These are phyloP conservation scores for Vaccinium corymbosum DNA, from an alignment of 148 eudicot species.

Conservation along the genomic window DNA sequence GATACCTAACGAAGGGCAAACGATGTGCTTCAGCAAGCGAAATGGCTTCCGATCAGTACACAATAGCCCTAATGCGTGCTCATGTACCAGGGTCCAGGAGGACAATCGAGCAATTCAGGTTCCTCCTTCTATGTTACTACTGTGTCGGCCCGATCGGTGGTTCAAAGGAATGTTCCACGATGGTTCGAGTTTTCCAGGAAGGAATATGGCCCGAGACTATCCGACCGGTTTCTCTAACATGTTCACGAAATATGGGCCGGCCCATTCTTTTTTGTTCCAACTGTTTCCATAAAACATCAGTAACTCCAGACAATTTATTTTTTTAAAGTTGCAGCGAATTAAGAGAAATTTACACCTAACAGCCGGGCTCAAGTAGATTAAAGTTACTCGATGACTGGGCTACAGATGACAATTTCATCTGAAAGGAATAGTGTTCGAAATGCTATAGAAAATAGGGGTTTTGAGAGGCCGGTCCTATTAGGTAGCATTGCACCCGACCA, in stretches of 20 bases:
- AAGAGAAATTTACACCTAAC: too few species aligned
- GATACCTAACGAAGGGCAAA: slow-evolving; percentile 1
- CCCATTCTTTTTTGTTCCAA: background rate
- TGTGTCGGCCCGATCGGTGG: background rate
- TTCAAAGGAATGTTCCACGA: background rate
- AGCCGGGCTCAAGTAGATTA: too few species aligned
- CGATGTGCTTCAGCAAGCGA: background rate
- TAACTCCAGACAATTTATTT: too few species aligned
- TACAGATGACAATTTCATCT: too few species aligned
- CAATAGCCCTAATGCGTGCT: background rate
- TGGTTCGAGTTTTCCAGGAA: background rate
- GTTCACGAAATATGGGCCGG: background rate
- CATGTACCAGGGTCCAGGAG: background rate
- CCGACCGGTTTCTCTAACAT: background rate
- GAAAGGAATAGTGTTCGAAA: too few species aligned
- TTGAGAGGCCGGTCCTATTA: too few species aligned
- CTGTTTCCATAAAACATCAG: too few species aligned
- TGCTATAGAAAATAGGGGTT: too few species aligned
- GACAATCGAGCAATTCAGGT: background rate
- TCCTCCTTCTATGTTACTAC: background rate
- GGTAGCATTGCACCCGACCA: too few species aligned
- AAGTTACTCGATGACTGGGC: too few species aligned
- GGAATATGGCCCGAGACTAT: background rate
- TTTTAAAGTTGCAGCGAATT: too few species aligned
- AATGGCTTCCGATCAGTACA: background rate